Base-by-base conservation (phyloP, 139 green algal species). In the Eudorina sp. region DNA sequence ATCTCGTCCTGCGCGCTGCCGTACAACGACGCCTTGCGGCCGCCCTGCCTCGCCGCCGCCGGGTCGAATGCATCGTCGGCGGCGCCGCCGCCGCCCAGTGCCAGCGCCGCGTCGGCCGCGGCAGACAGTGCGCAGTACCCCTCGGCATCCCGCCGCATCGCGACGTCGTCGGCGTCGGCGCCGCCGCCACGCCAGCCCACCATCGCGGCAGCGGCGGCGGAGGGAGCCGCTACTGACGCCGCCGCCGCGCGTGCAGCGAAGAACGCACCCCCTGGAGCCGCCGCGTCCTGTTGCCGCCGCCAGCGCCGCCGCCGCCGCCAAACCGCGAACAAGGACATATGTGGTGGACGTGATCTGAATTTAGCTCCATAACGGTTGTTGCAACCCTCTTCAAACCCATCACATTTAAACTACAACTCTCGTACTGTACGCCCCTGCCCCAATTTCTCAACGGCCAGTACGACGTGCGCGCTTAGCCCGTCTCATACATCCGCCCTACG, bases 151-250 rank as follows among this genome's bases (percentile, higher is more conserved):
- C n/a, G 60, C 29, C 80, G 58, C 41, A 77, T 13, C 1, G 14
- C 29, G 16, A 86, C 60, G 62, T 86, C 80, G 19, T 86, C 80
- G 16, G 80, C 80, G 75, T 69, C 75, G 48, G 29, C 31, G 14
- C 34, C 75, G 73, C 7, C 73, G 5, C 14, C 46, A n/a, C n/a
- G 73, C 45, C 73, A 29, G n/a, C n/a, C n/a, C n/a, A 34, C 21
- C 19, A 34, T 3, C 25, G 73, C 73, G 27, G n/a, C n/a, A 6
- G n/a, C 64, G 64, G 64, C 64, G 29, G 64, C 73, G 11, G 45
- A 11, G 27, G 45, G 9, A 29, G n/a, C 0, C 6, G 43, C 40
- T 1, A 38, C 13, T 9, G 40, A 4, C 19, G 40, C 11, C 19
- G 70, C 70, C 0, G 70, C 70, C 5, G 16, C 29, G 16, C 70